phyloP scores from a whole-genome alignment of 169 alveolate genomes.

The Prorocentrum cordatum region DNA sequence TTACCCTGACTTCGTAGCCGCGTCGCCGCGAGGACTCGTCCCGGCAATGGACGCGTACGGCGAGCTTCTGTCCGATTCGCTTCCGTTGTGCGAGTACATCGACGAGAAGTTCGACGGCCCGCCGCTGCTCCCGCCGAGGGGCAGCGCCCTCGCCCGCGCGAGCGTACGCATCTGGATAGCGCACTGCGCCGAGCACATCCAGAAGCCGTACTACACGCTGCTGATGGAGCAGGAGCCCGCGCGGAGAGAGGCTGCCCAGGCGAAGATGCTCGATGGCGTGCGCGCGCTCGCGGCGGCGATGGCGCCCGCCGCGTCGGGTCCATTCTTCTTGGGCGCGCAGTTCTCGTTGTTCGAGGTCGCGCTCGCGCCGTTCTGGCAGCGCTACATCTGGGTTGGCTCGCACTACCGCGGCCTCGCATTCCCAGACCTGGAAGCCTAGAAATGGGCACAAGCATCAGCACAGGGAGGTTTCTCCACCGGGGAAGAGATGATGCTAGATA shows the following conservation, averaged over 20 bases:
- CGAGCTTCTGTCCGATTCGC: slow-evolving; percentile 29
- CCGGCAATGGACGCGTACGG: slow-evolving; percentile 5
- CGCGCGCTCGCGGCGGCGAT: too few relatives aligned
- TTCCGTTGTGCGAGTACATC: neutral
- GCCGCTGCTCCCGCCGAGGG: slow-evolving; percentile 4
- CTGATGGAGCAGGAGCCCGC: neutral
- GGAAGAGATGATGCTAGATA: too few relatives aligned
- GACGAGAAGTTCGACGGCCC: slow-evolving; percentile 22
- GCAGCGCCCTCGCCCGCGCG: slow-evolving; percentile 6
- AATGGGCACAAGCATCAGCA: too few relatives aligned
- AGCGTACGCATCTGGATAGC: slow-evolving; percentile 13
- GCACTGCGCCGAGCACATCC: neutral
- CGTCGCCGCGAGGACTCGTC: neutral
- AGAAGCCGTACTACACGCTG: slow-evolving; percentile 1
- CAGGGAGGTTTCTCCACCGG: too few relatives aligned
- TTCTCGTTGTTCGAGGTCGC: slow-evolving; percentile 50
- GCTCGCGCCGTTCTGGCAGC: slow-evolving; percentile 43
- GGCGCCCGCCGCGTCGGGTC: neutral
- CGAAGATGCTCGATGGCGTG: too few relatives aligned
- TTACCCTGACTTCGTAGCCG: slow-evolving; percentile 5
- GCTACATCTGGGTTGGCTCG: slow-evolving; percentile 28
- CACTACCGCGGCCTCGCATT: slow-evolving; percentile 14
- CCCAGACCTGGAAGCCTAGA: too few relatives aligned
- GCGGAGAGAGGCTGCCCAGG: neutral
- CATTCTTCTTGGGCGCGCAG: slow-evolving; percentile 5